These are phyloP conservation scores for Malassezia brasiliensis DNA, from an alignment of 1,284 basidiomycete genomes.

Conservation along the genomic window DNA sequence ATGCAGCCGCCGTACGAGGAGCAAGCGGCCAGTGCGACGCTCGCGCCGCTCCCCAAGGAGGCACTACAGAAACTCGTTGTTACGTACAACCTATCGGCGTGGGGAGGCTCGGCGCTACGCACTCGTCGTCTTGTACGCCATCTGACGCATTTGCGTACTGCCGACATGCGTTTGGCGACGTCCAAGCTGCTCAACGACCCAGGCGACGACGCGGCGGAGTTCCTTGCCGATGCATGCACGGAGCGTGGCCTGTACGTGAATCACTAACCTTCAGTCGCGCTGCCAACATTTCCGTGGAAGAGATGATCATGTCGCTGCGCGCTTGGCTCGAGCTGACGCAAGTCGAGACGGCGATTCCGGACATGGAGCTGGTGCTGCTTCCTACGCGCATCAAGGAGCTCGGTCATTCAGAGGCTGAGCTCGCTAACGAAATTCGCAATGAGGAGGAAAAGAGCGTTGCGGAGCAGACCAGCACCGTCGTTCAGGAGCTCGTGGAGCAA, in stretches of 20 bases:
- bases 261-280: constrained; percentile 6
- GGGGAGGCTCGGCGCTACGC: constrained; percentile 25
- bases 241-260: constrained; percentile 29
- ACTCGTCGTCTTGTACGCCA: constrained; percentile 26
- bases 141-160: constrained; percentile 24
- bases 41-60: constrained; percentile 5
- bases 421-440: constrained; percentile 14
- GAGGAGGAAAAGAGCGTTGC: constrained; percentile 20
- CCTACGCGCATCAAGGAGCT: constrained; percentile 19
- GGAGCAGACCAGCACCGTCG: constrained; percentile 31
- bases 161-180: constrained; percentile 25
- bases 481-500: constrained; percentile 31
- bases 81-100: constrained; percentile 27
- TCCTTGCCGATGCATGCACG: constrained; percentile 29
- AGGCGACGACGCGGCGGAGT: constrained; percentile 17
- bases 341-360: background rate
- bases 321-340: constrained; percentile 2
- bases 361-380: constrained; percentile 19
- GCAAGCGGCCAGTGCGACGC: constrained; percentile 1
- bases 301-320: constrained; percentile 1
- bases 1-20: background rate
- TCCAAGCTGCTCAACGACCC: constrained; percentile 14
- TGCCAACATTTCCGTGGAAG: background rate
- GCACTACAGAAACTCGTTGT: constrained; percentile 2
- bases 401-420: constrained; percentile 16